Conservation (phyloP, 2,329 filamentous ascomycete genomes). For the Lithohypha guttulata region DNA sequence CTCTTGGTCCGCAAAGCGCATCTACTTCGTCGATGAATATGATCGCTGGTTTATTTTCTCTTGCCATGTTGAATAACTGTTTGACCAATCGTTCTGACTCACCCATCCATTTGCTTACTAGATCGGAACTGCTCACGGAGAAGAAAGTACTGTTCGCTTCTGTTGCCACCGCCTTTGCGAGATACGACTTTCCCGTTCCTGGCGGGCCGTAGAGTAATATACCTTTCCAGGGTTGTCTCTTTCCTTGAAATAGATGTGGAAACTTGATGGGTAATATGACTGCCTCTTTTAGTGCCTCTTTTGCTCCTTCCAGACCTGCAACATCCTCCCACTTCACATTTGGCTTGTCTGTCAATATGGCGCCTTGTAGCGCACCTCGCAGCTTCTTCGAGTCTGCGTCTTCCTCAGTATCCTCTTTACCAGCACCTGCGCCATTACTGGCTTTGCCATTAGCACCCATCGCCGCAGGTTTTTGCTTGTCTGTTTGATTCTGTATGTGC, state of each 20-base stretch:
- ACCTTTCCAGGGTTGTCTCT: constrained; percentile 95
- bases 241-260: constrained; percentile 88
- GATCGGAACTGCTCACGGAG: constrained; percentile 90
- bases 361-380: constrained; percentile 76
- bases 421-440: constrained; percentile 42
- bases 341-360: constrained; percentile 88
- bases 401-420: constrained; percentile 55
- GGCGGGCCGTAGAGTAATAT: constrained; percentile 93
- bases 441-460: constrained; percentile 43
- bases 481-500: constrained; percentile 61
- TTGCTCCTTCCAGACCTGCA: constrained; percentile 82
- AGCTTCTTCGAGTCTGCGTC: constrained; percentile 96
- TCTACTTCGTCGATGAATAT: constrained; percentile 99
- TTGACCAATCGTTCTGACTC: constrained; percentile 96
- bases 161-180: constrained; percentile 94
- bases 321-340: constrained; percentile 98
- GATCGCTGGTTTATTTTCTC: constrained; percentile 95
- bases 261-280: constrained; percentile 98
- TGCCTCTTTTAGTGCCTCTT: constrained; percentile 94
- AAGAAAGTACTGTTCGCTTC: constrained; percentile 99
- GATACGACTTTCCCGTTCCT: constrained; percentile 93
- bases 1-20: constrained; percentile 82
- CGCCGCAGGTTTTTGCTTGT: constrained; percentile 42
- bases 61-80: constrained; percentile 91
- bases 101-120: constrained; percentile 99